Base-by-base conservation (phyloP, 139 green algal genomes). In the Choricystis sp. region DNA sequence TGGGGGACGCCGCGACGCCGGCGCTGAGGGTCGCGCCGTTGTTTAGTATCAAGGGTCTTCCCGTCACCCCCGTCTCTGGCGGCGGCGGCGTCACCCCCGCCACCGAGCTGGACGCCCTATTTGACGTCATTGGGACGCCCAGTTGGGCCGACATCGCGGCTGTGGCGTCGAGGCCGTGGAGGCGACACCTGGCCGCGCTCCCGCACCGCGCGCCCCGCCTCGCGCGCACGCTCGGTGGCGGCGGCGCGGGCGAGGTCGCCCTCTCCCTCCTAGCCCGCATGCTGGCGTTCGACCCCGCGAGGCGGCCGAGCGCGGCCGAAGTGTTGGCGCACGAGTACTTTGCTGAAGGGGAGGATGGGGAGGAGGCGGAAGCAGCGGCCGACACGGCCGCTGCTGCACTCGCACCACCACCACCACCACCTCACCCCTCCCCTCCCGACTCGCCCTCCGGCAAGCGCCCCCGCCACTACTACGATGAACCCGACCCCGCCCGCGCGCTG, bases 51-150 rank as follows among this genome's bases (percentile, higher is more conserved):
- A 77, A 76, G 9, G 78, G 76, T 62, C 65, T 81, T 26, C 85
- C 82, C 2, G 68, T 73, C 30, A 90, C 83, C 1, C 85, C 85
- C 0, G 29, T 26, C 0, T 62, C 65, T 19, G 83, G 79, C 20
- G 77, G 81, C 24, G 64, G 26, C 4, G 82, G 69, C 60, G 56
- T 27, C 22, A 61, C n/a, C 19, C 26, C 60, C 21, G 68, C 71
- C 4, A 65, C 56, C 23, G 87, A 95, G 79, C 76, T 96, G 68
- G 57, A 70, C 60, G 80, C 82, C 19, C 76, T 96, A 26, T 96
- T 96, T 67, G 68, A 84, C 3, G 88, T 95, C 21, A 83, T 95
- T 9, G 89, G 89, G 60, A 94, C 85, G 20, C 89, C 89, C 19
- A 59, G 72, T 22, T 95, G 87, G 86, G 68, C 64, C 3, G 83